phyloP scores from a whole-genome alignment of 768 basidiomycete species.

The Boletus reticulatus region DNA sequence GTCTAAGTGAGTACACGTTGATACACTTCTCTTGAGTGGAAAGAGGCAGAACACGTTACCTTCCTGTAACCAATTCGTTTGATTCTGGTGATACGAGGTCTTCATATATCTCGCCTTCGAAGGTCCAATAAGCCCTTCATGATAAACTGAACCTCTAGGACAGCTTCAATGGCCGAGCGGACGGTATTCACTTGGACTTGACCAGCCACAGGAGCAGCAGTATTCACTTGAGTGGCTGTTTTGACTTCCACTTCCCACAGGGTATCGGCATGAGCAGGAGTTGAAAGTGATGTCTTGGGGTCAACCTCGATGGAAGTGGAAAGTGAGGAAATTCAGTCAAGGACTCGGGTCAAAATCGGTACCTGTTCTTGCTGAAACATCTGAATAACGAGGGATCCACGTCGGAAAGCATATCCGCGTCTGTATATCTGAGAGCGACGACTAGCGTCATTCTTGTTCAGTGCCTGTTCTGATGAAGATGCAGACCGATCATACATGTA shows the following conservation, averaged over 20 bases:
- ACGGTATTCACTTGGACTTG: slow-evolving; percentile 65
- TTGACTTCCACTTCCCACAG: slow-evolving; percentile 90
- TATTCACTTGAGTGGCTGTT: slow-evolving; percentile 74
- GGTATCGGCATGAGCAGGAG: slow-evolving; percentile 75
- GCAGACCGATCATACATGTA: slow-evolving; percentile 51
- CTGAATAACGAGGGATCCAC: slow-evolving; percentile 68
- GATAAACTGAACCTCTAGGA: slow-evolving; percentile 75
- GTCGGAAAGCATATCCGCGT: slow-evolving; percentile 72
- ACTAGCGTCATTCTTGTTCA: slow-evolving; percentile 30
- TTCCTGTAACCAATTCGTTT: neutral
- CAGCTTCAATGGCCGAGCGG: slow-evolving; percentile 65
- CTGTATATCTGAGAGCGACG: slow-evolving; percentile 78
- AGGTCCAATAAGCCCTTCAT: slow-evolving; percentile 86
- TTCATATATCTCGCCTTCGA: slow-evolving; percentile 65
- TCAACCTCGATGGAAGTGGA: slow-evolving; percentile 51
- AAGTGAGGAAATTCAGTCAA: neutral
- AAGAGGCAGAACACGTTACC: neutral
- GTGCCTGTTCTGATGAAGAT: neutral
- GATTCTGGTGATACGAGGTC: neutral
- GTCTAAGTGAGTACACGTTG: neutral
- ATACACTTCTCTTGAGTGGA: neutral
- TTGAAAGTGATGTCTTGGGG: slow-evolving; percentile 69
- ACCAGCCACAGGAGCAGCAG: slow-evolving; percentile 40
- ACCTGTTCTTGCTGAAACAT: slow-evolving; percentile 89
- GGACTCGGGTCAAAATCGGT: slow-evolving; percentile 6